Evolutionary conservation across 2,329 filamentous ascomycete species (phyloP).

Genomic region (Monilinia laxa): DNA sequence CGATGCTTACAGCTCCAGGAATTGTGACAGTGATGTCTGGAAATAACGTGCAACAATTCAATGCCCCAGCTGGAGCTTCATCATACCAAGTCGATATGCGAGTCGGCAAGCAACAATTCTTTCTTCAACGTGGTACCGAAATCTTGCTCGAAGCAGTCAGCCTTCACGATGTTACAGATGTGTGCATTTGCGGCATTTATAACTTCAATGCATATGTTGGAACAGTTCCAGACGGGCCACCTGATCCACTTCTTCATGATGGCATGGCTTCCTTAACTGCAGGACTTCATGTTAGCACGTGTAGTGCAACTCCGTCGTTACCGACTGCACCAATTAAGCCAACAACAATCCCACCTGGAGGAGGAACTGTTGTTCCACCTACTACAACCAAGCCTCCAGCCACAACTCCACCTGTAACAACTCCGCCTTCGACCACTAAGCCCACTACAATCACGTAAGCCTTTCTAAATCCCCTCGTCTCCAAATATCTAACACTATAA

Average conservation of each 20-base stretch:
- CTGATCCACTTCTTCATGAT: slow-evolving; percentile 35
- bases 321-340: slow-evolving; percentile 34
- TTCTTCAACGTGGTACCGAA: slow-evolving; percentile 24
- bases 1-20: slow-evolving; percentile 36
- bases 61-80: slow-evolving; percentile 30
- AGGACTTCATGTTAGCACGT: slow-evolving; percentile 40
- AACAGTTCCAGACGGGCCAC: slow-evolving; percentile 26
- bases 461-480: background rate
- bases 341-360: slow-evolving; percentile 25
- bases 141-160: slow-evolving; percentile 28
- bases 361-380: slow-evolving; percentile 15
- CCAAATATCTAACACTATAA: background rate
- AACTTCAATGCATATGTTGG: slow-evolving; percentile 36
- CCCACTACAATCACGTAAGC: slow-evolving; percentile 18
- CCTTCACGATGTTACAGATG: slow-evolving; percentile 28
- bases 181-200: slow-evolving; percentile 33
- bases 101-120: slow-evolving; percentile 31
- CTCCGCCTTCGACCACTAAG: slow-evolving; percentile 16
- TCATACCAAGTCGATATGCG: slow-evolving; percentile 30
- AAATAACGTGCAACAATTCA: slow-evolving; percentile 28
- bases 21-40: slow-evolving; percentile 39
- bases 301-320: slow-evolving; percentile 40
- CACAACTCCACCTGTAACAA: background rate
- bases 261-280: slow-evolving; percentile 38
- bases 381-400: slow-evolving; percentile 23